Base-by-base conservation (phyloP, 495 filamentous ascomycete species). In the Sphaerosporella brunnea region DNA sequence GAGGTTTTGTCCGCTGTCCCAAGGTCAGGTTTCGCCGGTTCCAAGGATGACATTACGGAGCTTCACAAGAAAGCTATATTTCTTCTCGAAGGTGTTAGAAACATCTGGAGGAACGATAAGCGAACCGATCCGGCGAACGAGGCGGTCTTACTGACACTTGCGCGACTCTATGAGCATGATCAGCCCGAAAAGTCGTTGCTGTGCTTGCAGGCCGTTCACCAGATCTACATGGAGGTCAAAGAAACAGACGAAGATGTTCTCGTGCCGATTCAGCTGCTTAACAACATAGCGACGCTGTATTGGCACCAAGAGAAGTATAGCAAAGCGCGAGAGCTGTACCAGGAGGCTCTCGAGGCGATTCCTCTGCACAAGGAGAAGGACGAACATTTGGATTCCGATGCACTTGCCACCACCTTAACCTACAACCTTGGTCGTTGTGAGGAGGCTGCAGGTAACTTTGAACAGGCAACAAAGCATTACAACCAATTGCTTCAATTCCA, bases 361-460 rank as follows among this genome's bases (percentile, higher is more conserved):
- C 73, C 85, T 16, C 75, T 78, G 50, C 76, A 79, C 36, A 71
- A 77, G 15, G 77, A 82, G 48, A 73, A 72, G 51, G 77, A 78
- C 53, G 69, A 72, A 20, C 72, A 73, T 2, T 63, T 74, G n/a
- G 87, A 94, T 57, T 81, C 75, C 0, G 90, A 96, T 60, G 83
- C 85, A 2, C 71, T 97, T 3, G 77, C 94, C 21, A 93, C 86
- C 0, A 93, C 84, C 3, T 86, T 97, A 55, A 86, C 80, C 52
- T 97, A 85, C 66, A 97, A 96, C 60, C 75, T 97, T 23, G 90
- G 80, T n/a, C 74, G 90, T n/a, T 88, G 84, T 19, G 93, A 93
- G 56, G 90, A 97, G 63, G 79, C 83, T 0, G 77, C 79, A 4
- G 78, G 80, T 30, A 72, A 84, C 58, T 68, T 77, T 21, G 82